Base-by-base conservation (phyloP, 1,284 basidiomycete genomes). In the Ustilago loliicola region DNA sequence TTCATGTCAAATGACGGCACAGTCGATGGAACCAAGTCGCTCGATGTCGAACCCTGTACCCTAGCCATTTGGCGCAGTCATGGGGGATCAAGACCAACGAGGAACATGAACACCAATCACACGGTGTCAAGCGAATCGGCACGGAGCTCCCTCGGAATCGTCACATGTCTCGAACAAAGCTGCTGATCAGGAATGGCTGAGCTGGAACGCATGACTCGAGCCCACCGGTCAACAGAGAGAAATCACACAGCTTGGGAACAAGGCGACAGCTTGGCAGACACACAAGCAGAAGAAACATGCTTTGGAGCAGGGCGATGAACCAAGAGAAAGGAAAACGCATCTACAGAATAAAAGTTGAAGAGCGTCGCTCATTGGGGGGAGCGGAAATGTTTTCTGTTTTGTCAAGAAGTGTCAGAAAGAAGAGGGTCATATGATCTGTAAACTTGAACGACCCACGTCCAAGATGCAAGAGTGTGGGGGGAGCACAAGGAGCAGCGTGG, bases 391-490 rank as follows among this genome's bases (percentile, higher is more conserved):
- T 50, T 29, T 27, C 13, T 50, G n/a, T 34, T 15, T 11, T 53
- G 30, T n/a, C 6, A 21, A 25, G 32, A 21, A 47, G 3, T 47
- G 45, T 47, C 19, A 17, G n/a, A 21, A 13, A 7, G 11, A 21
- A 47, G 8, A 25, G 23, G 38, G 50, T 61, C 60, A 54, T 32
- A 30, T 54, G 60, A 61, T 40, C 25, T 47, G 21, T 9, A 32
- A 34, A 27, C 25, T 29, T 50, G 25, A 13, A 29, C 11, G 11
- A 25, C 25, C 10, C 38, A 19, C 38, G 38, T 56, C 15, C 15
- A 23, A 27, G n/a, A 23, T 56, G 23, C 23, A 23, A 27, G 8
- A 23, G 55, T 54, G 38, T 54, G 50, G 36, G 48, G 36, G 13
- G 48, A 25, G n/a, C 27, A 48, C 13, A n/a, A 34, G 38, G 29